Percentiles rank a stretch among this genome's conserved stretches.
Conservation (phyloP, 805 yeast genomes). For the Schwanniomyces polymorphus region DNA sequence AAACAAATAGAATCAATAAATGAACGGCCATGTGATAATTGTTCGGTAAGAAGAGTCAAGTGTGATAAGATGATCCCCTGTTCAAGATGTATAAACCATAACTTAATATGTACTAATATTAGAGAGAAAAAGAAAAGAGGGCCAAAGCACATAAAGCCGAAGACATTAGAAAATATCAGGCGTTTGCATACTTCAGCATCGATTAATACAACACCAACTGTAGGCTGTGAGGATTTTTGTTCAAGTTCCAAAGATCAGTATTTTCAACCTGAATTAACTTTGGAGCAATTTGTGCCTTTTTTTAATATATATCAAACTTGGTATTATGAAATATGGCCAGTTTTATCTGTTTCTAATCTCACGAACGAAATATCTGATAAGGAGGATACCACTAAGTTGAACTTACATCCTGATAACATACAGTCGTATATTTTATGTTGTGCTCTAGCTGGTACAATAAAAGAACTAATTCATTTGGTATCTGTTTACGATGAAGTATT, state of each 20-base stretch:
- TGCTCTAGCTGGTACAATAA: slow-evolving; percentile 37
- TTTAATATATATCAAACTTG: slow-evolving; percentile 41
- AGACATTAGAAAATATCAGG: slow-evolving; percentile 17
- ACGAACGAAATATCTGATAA: slow-evolving; percentile 18
- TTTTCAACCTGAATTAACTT: slow-evolving; percentile 4
- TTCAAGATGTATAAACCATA: slow-evolving; percentile 27
- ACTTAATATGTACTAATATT: slow-evolving; percentile 32
- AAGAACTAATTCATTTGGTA: slow-evolving; percentile 19
- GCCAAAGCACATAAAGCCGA: slow-evolving; percentile 31
- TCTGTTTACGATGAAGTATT: slow-evolving; percentile 11
- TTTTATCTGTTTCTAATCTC: slow-evolving; percentile 29
- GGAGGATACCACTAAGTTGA: slow-evolving; percentile 2
- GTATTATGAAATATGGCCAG: slow-evolving; percentile 44
- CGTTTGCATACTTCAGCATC: background rate
- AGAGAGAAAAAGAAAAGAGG: slow-evolving; percentile 36
- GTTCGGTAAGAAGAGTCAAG: slow-evolving; percentile 35
- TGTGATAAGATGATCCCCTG: slow-evolving; percentile 35
- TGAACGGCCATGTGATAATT: slow-evolving; percentile 40
- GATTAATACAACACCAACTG: background rate
- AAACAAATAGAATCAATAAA: slow-evolving; percentile 9
- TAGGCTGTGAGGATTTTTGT: too few species aligned
- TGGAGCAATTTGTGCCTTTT: slow-evolving; percentile 29
- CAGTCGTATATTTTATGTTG: slow-evolving; percentile 30
- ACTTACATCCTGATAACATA: slow-evolving; percentile 13
- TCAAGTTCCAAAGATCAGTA: background rate